phyloP scores from a whole-genome alignment of 2,329 filamentous ascomycete species.

The Hymenoscyphus albidus region DNA sequence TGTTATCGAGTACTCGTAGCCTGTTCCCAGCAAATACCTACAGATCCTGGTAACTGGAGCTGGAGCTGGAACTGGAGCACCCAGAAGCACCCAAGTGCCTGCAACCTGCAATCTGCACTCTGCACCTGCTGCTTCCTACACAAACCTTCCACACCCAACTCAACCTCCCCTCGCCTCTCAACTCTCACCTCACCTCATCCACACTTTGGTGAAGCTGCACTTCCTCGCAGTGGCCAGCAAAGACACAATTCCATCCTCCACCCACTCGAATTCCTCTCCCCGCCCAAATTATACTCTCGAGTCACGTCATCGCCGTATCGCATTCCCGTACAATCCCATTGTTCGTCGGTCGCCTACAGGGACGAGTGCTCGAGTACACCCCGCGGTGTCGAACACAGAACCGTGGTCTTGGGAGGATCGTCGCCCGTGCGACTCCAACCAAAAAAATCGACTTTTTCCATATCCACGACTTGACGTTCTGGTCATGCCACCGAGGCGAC shows the following conservation, averaged over 20 bases:
- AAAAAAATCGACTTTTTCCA: neutral
- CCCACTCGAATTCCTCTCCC: neutral
- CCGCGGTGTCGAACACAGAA: slow-evolving; percentile 1
- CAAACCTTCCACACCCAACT: neutral
- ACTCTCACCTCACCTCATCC: neutral
- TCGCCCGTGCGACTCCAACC: slow-evolving; percentile 2
- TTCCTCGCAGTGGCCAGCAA: neutral
- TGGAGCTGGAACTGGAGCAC: too few relatives aligned
- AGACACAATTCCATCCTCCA: neutral
- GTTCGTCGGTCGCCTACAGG: neutral
- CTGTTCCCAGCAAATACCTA: too few relatives aligned
- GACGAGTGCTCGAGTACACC: neutral
- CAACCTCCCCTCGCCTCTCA: neutral
- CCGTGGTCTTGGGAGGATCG: neutral
- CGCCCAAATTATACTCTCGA: neutral
- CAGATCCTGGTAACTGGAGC: too few relatives aligned
- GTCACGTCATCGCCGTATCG: neutral
- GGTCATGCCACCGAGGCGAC: slow-evolving; percentile 1
- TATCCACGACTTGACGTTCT: neutral
- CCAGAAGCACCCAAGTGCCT: too few relatives aligned
- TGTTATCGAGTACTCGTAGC: too few relatives aligned
- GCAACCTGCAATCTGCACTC: neutral
- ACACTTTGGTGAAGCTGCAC: neutral
- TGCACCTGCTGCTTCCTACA: slow-evolving; percentile 1
- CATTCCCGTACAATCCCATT: neutral